Evolutionary conservation across 2,329 filamentous ascomycete species (phyloP).

Genomic region (Exophiala aquamarina): DNA sequence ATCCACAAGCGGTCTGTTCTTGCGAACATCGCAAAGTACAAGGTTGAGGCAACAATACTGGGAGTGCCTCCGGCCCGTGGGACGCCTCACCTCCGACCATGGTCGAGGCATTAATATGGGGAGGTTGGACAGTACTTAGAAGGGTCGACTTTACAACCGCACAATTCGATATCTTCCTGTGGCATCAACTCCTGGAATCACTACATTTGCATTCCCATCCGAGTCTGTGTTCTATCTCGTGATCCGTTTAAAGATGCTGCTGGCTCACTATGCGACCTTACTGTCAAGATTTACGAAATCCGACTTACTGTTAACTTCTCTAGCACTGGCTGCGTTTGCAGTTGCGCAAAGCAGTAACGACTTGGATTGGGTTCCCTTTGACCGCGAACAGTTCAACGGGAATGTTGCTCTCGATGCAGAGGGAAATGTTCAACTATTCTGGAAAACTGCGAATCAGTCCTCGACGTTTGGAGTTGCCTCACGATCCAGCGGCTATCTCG

Average conservation of each 20-base stretch:
- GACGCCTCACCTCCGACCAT: background rate
- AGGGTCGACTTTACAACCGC: no score
- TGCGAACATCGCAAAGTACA: background rate
- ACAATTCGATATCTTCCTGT: no score
- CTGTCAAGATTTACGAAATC: no score
- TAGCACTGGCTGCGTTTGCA: constrained; percentile 2
- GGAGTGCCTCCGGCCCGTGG: background rate
- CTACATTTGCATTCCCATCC: background rate
- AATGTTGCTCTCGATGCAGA: constrained; percentile 6
- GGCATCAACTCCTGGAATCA: no score
- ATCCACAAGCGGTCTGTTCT: no score
- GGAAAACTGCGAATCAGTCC: constrained; percentile 3
- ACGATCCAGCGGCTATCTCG: constrained; percentile 10
- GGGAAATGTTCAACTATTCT: constrained; percentile 8
- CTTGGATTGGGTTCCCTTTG: constrained; percentile 4
- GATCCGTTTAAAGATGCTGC: background rate
- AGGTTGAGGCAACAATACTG: constrained; percentile 3
- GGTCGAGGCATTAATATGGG: background rate
- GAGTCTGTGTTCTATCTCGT: constrained; percentile 1
- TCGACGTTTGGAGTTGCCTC: constrained; percentile 9
- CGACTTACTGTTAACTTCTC: background rate
- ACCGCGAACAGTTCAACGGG: constrained; percentile 3
- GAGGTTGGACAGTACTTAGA: background rate
- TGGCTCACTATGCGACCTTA: background rate
- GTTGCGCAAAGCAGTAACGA: constrained; percentile 3